Percentiles rank a stretch among this genome's conserved stretches.
Evolutionary conservation across 192 early-diverging fungal genomes (phyloP).

Genomic region (Thamnidium elegans): DNA sequence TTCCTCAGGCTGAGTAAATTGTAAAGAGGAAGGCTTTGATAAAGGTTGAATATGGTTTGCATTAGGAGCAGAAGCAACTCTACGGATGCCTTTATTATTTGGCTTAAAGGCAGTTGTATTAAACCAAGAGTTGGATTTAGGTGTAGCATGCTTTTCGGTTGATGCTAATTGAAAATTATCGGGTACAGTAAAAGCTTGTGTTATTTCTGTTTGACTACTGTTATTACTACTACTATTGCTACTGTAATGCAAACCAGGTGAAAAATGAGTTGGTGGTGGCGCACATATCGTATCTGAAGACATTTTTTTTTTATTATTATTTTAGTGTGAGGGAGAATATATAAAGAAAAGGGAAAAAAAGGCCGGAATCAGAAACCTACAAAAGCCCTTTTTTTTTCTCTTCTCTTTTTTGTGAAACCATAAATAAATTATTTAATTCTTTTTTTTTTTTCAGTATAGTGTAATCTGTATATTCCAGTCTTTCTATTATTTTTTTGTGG

Average conservation of each 20-base stretch:
- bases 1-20: conserved; percentile 3
- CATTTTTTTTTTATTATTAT: too few species aligned
- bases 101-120: conserved; percentile 2
- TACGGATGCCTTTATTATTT: conserved; percentile 37
- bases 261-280: conserved; percentile 5
- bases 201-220: conserved; percentile 2
- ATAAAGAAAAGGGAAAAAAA: conserved; percentile 4
- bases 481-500: too few species aligned
- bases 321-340: neutral
- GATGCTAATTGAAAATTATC: conserved; percentile 6
- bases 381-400: neutral
- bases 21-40: neutral
- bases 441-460: too few species aligned
- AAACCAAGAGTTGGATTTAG: conserved; percentile 32
- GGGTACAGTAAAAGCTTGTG: conserved; percentile 7
- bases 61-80: conserved; percentile 53
- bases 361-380: conserved; percentile 12
- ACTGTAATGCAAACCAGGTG: neutral
- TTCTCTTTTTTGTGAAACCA: too few species aligned
- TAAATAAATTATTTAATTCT: too few species aligned
- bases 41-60: conserved; percentile 32
- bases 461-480: too few species aligned
- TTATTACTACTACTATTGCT: neutral
- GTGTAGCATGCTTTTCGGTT: neutral
- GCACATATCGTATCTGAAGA: conserved; percentile 4